Percentiles rank a stretch among this genome's conserved stretches.
Evolutionary conservation across 2,329 filamentous ascomycete species (phyloP).

Genomic region (Aschersonia sp.): DNA sequence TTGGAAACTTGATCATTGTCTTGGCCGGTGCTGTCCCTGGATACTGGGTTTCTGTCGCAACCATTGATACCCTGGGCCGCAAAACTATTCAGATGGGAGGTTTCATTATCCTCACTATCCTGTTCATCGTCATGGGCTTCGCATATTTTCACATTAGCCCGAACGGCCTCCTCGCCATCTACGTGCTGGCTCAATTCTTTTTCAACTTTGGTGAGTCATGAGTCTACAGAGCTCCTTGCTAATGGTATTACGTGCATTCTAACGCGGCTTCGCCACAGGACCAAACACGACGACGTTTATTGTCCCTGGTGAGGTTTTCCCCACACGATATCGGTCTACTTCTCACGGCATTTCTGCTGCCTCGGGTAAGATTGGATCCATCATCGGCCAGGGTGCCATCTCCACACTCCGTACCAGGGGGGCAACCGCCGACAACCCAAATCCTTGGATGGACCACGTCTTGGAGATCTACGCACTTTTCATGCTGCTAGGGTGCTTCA

Average conservation of each 20-base stretch:
- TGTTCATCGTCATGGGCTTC: slow-evolving; percentile 50
- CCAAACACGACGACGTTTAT: slow-evolving; percentile 44
- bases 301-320: slow-evolving; percentile 41
- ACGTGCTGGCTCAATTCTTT: slow-evolving; percentile 42
- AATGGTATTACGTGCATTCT: not conserved
- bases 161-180: slow-evolving; percentile 39
- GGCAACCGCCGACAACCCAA: slow-evolving; percentile 19
- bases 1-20: slow-evolving; percentile 67
- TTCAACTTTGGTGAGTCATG: slow-evolving; percentile 33
- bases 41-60: slow-evolving; percentile 67
- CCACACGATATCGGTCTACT: slow-evolving; percentile 40
- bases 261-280: slow-evolving; percentile 9
- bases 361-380: slow-evolving; percentile 39
- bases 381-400: slow-evolving; percentile 43
- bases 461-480: slow-evolving; percentile 63
- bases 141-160: slow-evolving; percentile 38
- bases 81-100: slow-evolving; percentile 61
- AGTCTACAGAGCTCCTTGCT: not conserved
- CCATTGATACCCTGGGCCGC: slow-evolving; percentile 59
- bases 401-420: slow-evolving; percentile 34
- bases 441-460: slow-evolving; percentile 63
- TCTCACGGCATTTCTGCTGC: slow-evolving; percentile 43
- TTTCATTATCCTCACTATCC: slow-evolving; percentile 43
- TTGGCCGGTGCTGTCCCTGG: slow-evolving; percentile 67
- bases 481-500: slow-evolving; percentile 59